phyloP scores from a whole-genome alignment of 2,329 filamentous ascomycete species.

The Pseudogymnoascus verrucosus region DNA sequence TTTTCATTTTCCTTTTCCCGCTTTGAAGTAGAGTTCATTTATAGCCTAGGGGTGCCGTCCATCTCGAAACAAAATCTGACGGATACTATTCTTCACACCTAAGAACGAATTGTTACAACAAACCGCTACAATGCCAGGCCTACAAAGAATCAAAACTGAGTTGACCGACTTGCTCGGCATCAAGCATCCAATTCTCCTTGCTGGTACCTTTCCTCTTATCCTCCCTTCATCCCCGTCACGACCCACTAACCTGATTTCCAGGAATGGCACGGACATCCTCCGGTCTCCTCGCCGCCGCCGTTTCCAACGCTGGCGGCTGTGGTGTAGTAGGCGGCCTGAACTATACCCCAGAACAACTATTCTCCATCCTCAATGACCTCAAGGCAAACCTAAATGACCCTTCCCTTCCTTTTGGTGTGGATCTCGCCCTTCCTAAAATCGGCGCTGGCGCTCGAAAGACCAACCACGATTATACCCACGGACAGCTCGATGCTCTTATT shows the following conservation, averaged over 20 bases:
- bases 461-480: conserved; percentile 92
- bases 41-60: neutral
- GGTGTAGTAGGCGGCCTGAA: conserved; percentile 65
- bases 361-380: conserved; percentile 75
- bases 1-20: neutral
- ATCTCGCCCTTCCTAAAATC: conserved; percentile 83
- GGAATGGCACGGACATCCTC: conserved; percentile 77
- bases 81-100: neutral
- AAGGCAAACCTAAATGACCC: conserved; percentile 63
- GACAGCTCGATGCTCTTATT: conserved; percentile 79
- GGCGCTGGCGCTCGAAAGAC: conserved; percentile 78
- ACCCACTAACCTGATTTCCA: neutral
- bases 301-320: conserved; percentile 68
- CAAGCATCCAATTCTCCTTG: conserved; percentile 80
- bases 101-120: neutral
- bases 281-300: conserved; percentile 70
- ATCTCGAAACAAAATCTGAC: neutral
- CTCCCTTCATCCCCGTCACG: conserved; percentile 27
- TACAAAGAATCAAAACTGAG: conserved; percentile 57
- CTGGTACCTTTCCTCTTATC: conserved; percentile 43
- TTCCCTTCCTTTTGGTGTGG: conserved; percentile 77
- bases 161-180: conserved; percentile 73
- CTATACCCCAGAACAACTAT: conserved; percentile 68
- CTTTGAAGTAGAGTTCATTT: neutral
- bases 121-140: neutral